Percentiles rank a stretch among this genome's conserved stretches.
These are phyloP conservation scores for Cicer bijugum DNA, from an alignment of 306 rosid species.

Conservation along the genomic window DNA sequence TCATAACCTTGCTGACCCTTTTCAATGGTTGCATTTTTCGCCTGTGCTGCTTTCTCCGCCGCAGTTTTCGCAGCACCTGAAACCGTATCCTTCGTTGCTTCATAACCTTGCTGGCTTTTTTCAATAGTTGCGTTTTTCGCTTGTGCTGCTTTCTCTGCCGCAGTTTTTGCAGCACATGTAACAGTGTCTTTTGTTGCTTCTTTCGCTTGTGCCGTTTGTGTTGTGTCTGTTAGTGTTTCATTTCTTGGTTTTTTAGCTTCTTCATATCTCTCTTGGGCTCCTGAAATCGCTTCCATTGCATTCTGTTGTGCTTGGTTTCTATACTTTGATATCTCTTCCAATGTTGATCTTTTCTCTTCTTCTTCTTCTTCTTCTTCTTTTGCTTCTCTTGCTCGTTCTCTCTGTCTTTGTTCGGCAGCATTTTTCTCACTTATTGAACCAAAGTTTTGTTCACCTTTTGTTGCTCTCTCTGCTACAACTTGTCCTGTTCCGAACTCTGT, in stretches of 20 bases:
- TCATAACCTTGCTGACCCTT: constrained; percentile 52
- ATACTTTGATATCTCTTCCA: constrained; percentile 49
- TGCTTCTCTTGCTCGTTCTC: neutral
- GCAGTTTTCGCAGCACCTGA: constrained; percentile 49
- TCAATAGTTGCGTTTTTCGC: constrained; percentile 35
- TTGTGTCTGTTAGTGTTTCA: constrained; percentile 39
- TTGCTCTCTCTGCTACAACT: constrained; percentile 37
- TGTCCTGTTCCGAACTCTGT: constrained; percentile 3
- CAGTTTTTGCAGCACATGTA: neutral
- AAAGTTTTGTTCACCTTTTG: constrained; percentile 8
- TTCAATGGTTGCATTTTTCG: constrained; percentile 34
- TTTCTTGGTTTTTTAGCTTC: constrained; percentile 51
- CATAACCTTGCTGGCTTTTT: constrained; percentile 52
- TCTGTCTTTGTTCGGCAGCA: neutral
- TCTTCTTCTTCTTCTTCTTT: neutral
- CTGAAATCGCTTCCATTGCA: constrained; percentile 48
- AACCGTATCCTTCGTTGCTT: constrained; percentile 45
- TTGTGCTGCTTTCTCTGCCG: constrained; percentile 41
- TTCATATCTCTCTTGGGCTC: constrained; percentile 56
- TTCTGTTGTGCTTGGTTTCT: constrained; percentile 54
- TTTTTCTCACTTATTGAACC: neutral
- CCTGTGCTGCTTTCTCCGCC: constrained; percentile 31
- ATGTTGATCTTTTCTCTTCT: constrained; percentile 6
- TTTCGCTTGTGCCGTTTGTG: constrained; percentile 41
- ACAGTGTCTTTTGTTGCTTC: neutral